Evolutionary conservation across 129 eudicot genomes (phyloP).

Genomic region (Flaveria bidentis): DNA sequence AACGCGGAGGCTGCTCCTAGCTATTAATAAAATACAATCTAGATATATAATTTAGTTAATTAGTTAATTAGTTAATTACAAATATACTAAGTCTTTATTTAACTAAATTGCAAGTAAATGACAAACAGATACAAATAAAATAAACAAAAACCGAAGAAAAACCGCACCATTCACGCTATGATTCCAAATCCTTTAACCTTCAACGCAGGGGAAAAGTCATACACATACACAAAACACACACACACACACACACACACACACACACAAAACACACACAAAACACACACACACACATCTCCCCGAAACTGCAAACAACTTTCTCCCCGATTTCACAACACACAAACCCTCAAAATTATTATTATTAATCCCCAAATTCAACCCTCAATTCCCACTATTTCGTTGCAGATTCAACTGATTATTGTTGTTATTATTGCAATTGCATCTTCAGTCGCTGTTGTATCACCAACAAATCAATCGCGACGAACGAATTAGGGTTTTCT

Average conservation of each 20-base stretch:
- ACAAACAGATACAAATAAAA: not conserved
- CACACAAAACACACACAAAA: not conserved
- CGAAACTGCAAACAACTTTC: slow-evolving; percentile 35
- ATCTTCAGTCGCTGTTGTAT: not conserved
- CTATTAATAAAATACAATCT: no score
- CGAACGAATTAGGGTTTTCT: slow-evolving; percentile 29
- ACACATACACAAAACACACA: slow-evolving; percentile 2
- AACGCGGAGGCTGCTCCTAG: no score
- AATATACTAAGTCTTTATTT: not conserved
- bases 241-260: slow-evolving; percentile 6
- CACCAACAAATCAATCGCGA: slow-evolving; percentile 16
- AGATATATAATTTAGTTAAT: no score
- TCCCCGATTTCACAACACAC: slow-evolving; percentile 21
- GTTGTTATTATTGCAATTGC: not conserved
- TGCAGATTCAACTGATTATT: slow-evolving; percentile 8
- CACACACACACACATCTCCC: slow-evolving; percentile 6
- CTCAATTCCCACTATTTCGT: not conserved
- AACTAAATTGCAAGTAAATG: not conserved
- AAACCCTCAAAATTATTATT: not conserved
- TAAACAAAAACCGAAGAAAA: slow-evolving; percentile 28
- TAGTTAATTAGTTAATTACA: no score
- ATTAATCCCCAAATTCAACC: slow-evolving; percentile 10
- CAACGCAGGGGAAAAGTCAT: slow-evolving; percentile 29
- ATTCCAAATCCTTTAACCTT: slow-evolving; percentile 38
- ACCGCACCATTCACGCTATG: slow-evolving; percentile 43